Evolutionary conservation across 345 rosid species (phyloP).

Genomic region (Populus ilicifolia): DNA sequence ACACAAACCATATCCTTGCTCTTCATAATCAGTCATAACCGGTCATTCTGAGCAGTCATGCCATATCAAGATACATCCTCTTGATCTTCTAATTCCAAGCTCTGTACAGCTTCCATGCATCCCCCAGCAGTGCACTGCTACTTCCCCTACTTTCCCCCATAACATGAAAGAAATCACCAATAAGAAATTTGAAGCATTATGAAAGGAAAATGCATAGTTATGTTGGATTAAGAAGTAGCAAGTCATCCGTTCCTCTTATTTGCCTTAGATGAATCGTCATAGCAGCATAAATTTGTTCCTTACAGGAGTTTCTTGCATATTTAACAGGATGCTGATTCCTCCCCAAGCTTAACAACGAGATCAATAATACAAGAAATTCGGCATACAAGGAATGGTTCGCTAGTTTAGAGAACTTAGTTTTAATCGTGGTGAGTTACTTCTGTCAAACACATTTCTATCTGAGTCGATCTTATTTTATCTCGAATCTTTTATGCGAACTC

Average conservation of each 20-base stretch:
- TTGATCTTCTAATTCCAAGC: background rate
- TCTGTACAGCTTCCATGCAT: background rate
- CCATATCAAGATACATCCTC: background rate
- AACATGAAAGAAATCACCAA: too few species aligned
- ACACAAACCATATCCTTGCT: background rate
- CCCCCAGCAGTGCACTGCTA: background rate
- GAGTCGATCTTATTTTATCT: too few species aligned
- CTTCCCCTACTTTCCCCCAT: too few species aligned
- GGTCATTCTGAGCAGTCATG: background rate
- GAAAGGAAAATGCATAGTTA: background rate
- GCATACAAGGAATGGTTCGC: conserved; percentile 67
- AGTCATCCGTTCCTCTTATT: background rate
- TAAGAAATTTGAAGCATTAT: background rate
- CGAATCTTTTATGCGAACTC: too few species aligned
- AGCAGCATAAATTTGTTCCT: background rate
- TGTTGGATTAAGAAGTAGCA: background rate
- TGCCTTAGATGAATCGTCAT: background rate
- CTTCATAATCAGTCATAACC: background rate
- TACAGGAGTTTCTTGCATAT: conserved; percentile 38
- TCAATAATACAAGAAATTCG: conserved; percentile 38
- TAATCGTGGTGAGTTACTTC: conserved; percentile 55
- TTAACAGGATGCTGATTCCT: conserved; percentile 65
- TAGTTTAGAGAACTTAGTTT: conserved; percentile 64
- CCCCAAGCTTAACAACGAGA: conserved; percentile 65
- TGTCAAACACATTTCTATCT: too few species aligned